Percentiles rank a stretch among this genome's conserved stretches.
Conservation (phyloP, 148 eudicot genomes). For the Cornus kousa region DNA sequence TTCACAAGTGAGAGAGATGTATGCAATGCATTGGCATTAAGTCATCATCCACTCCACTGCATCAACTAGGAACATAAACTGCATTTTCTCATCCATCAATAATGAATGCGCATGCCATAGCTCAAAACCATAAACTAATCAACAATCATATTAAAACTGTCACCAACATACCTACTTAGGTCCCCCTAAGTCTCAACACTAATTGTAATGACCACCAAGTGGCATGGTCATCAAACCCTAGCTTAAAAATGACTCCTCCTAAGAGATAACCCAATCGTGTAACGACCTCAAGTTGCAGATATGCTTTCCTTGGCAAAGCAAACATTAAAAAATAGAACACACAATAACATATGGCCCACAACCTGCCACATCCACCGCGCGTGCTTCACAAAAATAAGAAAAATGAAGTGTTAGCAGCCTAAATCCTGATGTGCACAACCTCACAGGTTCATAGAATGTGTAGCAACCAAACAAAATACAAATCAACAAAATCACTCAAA, state of each 20-base stretch:
- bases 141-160: too few species aligned
- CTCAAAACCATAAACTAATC: too few species aligned
- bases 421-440: too few species aligned
- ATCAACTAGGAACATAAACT: too few species aligned
- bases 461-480: neutral
- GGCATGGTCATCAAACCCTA: neutral
- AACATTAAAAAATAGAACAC: neutral
- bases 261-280: neutral
- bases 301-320: neutral
- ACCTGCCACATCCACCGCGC: neutral
- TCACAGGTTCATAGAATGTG: neutral
- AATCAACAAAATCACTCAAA: neutral
- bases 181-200: too few species aligned
- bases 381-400: neutral
- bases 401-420: neutral
- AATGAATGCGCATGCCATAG: too few species aligned
- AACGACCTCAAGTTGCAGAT: constrained; percentile 8
- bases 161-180: too few species aligned
- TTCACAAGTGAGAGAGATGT: too few species aligned
- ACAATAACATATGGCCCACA: neutral
- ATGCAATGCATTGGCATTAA: too few species aligned
- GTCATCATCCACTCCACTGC: too few species aligned
- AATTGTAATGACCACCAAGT: neutral
- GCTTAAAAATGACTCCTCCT: neutral
- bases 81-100: too few species aligned